Conservation (phyloP, 2,329 filamentous ascomycete species). For the Aspergillus viridinutans region DNA sequence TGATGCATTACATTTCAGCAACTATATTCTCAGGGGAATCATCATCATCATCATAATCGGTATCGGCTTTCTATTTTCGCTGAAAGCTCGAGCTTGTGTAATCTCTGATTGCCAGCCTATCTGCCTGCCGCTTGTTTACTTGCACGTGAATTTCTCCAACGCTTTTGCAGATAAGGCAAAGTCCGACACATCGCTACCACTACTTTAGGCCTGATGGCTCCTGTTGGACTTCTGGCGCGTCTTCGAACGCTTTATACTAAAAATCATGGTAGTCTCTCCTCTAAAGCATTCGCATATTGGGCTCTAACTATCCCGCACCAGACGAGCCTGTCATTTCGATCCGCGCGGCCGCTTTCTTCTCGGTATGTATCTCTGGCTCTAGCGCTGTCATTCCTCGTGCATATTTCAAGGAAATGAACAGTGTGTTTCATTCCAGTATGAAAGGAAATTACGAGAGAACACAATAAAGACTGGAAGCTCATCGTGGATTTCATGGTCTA, state of each 20-base stretch:
- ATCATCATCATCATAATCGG: conserved; percentile 3
- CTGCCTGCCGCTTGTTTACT: neutral
- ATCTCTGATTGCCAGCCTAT: neutral
- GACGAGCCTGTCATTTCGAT: conserved; percentile 37
- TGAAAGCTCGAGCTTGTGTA: neutral
- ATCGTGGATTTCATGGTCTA: neutral
- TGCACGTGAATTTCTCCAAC: neutral
- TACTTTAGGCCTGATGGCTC: conserved; percentile 25
- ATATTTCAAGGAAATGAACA: neutral
- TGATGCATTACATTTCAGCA: neutral
- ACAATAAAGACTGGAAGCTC: neutral
- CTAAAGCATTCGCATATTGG: neutral
- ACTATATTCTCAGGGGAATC: neutral
- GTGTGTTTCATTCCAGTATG: neutral
- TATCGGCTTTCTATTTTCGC: neutral
- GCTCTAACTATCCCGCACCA: conserved; percentile 15
- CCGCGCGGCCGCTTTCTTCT: conserved; percentile 34
- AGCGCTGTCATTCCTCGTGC: neutral
- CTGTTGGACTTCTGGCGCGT: conserved; percentile 28
- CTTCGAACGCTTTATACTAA: conserved; percentile 32
- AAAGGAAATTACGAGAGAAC: neutral
- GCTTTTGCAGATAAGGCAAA: neutral
- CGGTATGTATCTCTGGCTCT: conserved; percentile 28
- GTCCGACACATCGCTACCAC: neutral
- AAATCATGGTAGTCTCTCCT: conserved; percentile 23